Evolutionary conservation across 83 land plant genomes (phyloP), one percentile per base, ranked within the genome.

Genomic region (Diphasiastrum complanatum): DNA sequence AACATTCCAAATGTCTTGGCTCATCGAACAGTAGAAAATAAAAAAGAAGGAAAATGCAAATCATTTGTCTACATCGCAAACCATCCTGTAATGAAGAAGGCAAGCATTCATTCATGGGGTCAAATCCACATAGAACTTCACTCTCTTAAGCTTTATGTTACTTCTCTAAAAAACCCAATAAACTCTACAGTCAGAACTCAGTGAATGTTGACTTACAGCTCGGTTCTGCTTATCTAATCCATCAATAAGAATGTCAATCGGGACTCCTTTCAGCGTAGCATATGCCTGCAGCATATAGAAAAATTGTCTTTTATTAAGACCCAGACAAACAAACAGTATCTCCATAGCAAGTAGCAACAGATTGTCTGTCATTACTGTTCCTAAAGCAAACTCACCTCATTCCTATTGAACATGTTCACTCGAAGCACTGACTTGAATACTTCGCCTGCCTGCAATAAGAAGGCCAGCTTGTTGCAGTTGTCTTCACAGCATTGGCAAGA

Each of bases 231-330:
- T 73, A 34, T 56, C 30, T 54, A 63, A 3, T 54, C 96, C 98
- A 63, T 62, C 85, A 58, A 92, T 85, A 11, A 92, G 82, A 55
- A 89, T 55, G 53, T 92, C 96, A 23, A 75, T 67, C 1, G 85
- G 77, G 18, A 92, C 70, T 23, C 98, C 98, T 38, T 85, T 84
- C 38, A 92, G 60, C 32, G 81, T 85, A 59, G 84, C 92, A 51
- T 92, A 92, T 0, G 84, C 96, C 98, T 92, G 81, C 48, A 59
- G 58, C 22, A 43, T n/a, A 1, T 18, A 31, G 12, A 60, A 6
- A 6, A 32, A 4, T 11, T 28, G 5, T 28, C 36, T 25, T 19
- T 16, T 16, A 60, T 16, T n/a, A 30, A 60, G 40, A 29, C 10
- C 47, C 59, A 55, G 35, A 60, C 6, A 16, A 45, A 61, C 18